Evolutionary conservation across 2,329 filamentous ascomycete genomes (phyloP), one percentile per base, ranked within the genome.

Genomic region (Trichoderma oligosporum): DNA sequence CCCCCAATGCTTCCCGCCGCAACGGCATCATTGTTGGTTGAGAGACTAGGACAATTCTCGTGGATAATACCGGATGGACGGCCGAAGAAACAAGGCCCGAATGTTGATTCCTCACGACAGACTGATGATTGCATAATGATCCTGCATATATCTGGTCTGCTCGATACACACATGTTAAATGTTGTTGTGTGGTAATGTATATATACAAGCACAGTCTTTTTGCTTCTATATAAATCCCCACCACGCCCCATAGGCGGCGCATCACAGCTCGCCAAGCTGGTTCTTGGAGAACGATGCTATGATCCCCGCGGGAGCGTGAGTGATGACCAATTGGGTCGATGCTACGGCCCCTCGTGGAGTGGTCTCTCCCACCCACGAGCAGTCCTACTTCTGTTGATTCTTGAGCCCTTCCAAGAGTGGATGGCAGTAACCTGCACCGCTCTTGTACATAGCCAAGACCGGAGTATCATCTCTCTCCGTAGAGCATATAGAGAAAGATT

Each of bases 11-110:
- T 69, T 78, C 81, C 62, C 82, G 84, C 74, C 82, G 84, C 72
- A 77, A 87, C 71, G 84, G 83, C 70, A 81, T 86, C 65, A 76
- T 87, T 65, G 79, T 86, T 64, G 74, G 75, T 61, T 70, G 67
- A 72, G 45, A 2, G n/a, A 24, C 44, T 45, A 20, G 33, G 31
- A 36, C 20, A 18, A 27, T 38, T 14, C 41, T 8, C 29, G 51
- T 22, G 42, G 41, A 55, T 29, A 29, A 46, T 27, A 9, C 24
- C 46, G 42, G 45, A 60, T 55, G 59, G 55, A n/a, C 56, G 62
- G 63, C 63, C 61, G 63, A 61, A 67, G 67, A 67, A 22, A 61
- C 20, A 31, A 65, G 69, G 65, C 63, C 59, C 61, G 64, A 68
- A 68, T 66, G 63, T 70, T 69, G 70, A 69, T 68, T 73, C 69